Evolutionary conservation across 2,329 filamentous ascomycete genomes (phyloP).

Genomic region (Penicillium sp.): DNA sequence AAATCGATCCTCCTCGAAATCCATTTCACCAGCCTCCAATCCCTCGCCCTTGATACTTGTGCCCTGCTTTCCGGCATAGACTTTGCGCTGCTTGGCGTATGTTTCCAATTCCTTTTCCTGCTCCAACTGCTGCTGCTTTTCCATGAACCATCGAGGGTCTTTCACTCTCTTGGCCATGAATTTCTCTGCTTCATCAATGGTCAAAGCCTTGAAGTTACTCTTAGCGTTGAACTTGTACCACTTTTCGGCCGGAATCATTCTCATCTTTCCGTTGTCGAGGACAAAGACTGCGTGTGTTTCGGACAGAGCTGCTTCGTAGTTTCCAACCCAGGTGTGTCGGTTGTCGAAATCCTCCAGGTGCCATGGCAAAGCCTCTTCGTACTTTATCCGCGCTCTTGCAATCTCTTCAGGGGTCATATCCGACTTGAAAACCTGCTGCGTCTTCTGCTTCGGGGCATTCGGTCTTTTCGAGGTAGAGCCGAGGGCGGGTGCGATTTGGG

Average conservation of each 20-base stretch:
- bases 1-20: slow-evolving; percentile 71
- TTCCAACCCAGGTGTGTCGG: slow-evolving; percentile 90
- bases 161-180: slow-evolving; percentile 75
- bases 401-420: slow-evolving; percentile 72
- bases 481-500: slow-evolving; percentile 84
- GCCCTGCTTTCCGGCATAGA: slow-evolving; percentile 46
- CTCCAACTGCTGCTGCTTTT: slow-evolving; percentile 51
- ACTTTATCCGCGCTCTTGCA: slow-evolving; percentile 64
- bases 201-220: slow-evolving; percentile 68
- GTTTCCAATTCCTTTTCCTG: slow-evolving; percentile 60
- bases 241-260: slow-evolving; percentile 89
- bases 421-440: slow-evolving; percentile 78
- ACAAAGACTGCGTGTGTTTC: slow-evolving; percentile 76
- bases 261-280: slow-evolving; percentile 68
- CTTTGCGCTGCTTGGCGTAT: slow-evolving; percentile 48
- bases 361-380: slow-evolving; percentile 95
- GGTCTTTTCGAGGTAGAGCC: slow-evolving; percentile 68
- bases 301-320: slow-evolving; percentile 84
- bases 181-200: slow-evolving; percentile 80
- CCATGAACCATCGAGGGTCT: slow-evolving; percentile 77
- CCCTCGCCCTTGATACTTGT: slow-evolving; percentile 45
- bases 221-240: slow-evolving; percentile 69
- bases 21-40: slow-evolving; percentile 62
- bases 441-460: slow-evolving; percentile 69
- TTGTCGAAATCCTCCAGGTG: slow-evolving; percentile 95